Base-by-base conservation (phyloP, 2,329 filamentous ascomycete species). In the Emergomyces pasteurianus region DNA sequence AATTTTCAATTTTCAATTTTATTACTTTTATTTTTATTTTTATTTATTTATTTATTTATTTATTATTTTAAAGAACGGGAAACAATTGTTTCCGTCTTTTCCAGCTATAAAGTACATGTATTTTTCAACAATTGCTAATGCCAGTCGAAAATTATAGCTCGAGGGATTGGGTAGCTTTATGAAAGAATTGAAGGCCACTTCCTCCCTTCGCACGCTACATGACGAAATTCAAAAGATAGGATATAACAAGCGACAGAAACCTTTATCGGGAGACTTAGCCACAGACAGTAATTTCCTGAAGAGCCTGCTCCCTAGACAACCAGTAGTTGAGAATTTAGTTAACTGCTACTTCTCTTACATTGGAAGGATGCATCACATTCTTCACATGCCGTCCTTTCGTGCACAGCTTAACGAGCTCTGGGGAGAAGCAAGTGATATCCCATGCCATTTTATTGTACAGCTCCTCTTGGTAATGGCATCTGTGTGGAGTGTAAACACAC, bases 381-480 rank as follows among this genome's bases (percentile, higher is more conserved):
- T 78, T 8, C 75, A 78, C 62, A 67, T 70, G 14, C 75, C 74
- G 6, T 71, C 74, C 0, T 77, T 78, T 50, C 65, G 72, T n/a
- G 64, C 63, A n/a, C 71, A 76, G 49, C 65, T 77, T 12, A 67
- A 72, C 10, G 64, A 68, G 23, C 71, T 77, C 42, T 76, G 73
- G 69, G 64, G 66, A 0, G 66, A 70, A 26, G 67, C 71, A 0
- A 64, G 65, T 21, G 60, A 68, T 38, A 64, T 70, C 9, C 69
- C 72, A 2, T 63, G 72, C 9, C 58, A 64, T 8, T 73, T 76
- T 62, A 64, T 73, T 8, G 69, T 71, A 1, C 73, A 76, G 60
- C 61, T 77, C 7, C 66, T 76, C 21, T 61, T 76, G 50, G 67
- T 77, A 7, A 63, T 76, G 50, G 69, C 74, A 2, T 73, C 70